A percentile compares a stretch with the other conserved stretches of the same genome.
phyloP scores from a whole-genome alignment of 1,139 yeast species.

The Saccharomyces hybrid region DNA sequence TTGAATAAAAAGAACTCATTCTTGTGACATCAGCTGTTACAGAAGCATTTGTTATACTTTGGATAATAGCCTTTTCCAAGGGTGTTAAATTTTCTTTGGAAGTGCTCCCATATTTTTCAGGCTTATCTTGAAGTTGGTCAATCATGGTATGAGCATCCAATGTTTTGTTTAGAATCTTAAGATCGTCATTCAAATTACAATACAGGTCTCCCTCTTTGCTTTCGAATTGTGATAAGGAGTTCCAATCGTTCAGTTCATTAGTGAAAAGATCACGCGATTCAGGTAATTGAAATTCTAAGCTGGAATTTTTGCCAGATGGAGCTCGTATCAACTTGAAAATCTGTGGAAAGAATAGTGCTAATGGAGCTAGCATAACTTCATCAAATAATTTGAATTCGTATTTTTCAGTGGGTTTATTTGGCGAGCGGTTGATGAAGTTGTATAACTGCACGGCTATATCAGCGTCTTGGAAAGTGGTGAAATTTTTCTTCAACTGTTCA shows the following conservation, averaged over 20 bases:
- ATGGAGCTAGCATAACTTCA: slow-evolving; percentile 86
- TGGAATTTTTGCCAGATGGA: slow-evolving; percentile 8
- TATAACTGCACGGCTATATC: slow-evolving; percentile 84
- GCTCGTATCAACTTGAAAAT: slow-evolving; percentile 42
- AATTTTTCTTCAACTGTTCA: slow-evolving; percentile 61
- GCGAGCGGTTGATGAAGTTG: slow-evolving; percentile 60
- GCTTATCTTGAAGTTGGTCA: slow-evolving; percentile 18
- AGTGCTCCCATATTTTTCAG: slow-evolving; percentile 9
- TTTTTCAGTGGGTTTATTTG: slow-evolving; percentile 51
- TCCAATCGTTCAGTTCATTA: slow-evolving; percentile 52
- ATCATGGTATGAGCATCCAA: slow-evolving; percentile 21
- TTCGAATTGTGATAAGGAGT: slow-evolving; percentile 49
- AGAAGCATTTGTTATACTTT: slow-evolving; percentile 69
- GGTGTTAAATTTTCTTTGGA: slow-evolving; percentile 32
- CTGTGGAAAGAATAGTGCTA: slow-evolving; percentile 81
- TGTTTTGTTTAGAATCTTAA: slow-evolving; percentile 27
- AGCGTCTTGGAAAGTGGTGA: slow-evolving; percentile 80
- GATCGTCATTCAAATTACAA: slow-evolving; percentile 27
- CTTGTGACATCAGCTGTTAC: slow-evolving; percentile 42
- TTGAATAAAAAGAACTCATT: slow-evolving; percentile 62
- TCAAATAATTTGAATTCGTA: slow-evolving; percentile 87
- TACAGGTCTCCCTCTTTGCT: slow-evolving; percentile 22
- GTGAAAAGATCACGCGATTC: slow-evolving; percentile 60
- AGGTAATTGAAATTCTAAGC: slow-evolving; percentile 24
- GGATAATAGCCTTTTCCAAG: slow-evolving; percentile 82